phyloP scores from a whole-genome alignment of 2,329 filamentous ascomycete genomes.

The Malbranchea cinnamomea region DNA sequence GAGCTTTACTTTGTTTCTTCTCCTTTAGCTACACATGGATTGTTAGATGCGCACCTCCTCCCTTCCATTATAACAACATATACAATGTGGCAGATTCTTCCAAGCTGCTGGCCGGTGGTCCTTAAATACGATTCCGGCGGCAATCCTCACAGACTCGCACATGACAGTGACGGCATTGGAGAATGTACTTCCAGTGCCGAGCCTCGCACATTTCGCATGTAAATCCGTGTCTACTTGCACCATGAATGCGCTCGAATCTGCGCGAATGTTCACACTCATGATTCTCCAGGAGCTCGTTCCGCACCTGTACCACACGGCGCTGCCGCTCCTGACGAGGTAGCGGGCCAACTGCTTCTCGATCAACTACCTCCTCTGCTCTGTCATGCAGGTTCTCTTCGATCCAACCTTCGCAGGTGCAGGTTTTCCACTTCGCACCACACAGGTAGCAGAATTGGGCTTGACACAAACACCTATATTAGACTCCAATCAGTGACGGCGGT shows the following conservation, averaged over 20 bases:
- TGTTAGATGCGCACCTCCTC: neutral
- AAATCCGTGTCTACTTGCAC: constrained; percentile 1
- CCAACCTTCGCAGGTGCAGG: constrained; percentile 26
- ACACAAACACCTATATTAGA: constrained; percentile 34
- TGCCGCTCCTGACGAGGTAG: neutral
- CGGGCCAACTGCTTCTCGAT: neutral
- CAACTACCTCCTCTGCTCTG: constrained; percentile 1
- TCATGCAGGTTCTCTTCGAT: neutral
- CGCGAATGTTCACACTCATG: constrained; percentile 3
- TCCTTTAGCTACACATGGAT: neutral
- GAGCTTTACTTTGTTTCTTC: neutral
- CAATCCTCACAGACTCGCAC: constrained; percentile 1
- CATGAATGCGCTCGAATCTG: constrained; percentile 1
- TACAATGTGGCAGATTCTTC: too few species aligned
- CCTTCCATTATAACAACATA: neutral
- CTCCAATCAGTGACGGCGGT: too few species aligned
- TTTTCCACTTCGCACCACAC: constrained; percentile 31
- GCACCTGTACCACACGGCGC: neutral
- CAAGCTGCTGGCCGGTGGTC: too few species aligned
- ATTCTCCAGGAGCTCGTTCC: constrained; percentile 1
- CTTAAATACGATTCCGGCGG: constrained; percentile 1
- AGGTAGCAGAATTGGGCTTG: constrained; percentile 35
- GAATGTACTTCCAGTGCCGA: constrained; percentile 3
- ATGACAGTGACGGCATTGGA: constrained; percentile 3
- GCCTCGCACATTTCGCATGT: constrained; percentile 2